Conservation (phyloP, 176 grass and related monocot species). For the Carex littledalei region DNA sequence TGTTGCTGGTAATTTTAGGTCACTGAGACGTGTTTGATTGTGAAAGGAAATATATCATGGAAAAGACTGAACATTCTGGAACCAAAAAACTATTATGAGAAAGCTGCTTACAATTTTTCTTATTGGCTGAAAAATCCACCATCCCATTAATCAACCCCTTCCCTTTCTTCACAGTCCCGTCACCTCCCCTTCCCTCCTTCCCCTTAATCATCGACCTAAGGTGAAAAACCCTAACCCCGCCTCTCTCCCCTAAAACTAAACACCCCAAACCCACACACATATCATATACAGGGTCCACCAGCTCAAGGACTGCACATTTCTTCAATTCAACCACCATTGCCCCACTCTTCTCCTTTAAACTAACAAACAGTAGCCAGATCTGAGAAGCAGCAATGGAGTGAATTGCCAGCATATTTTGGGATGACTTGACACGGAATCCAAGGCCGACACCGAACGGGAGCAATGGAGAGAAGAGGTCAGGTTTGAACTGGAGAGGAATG, state of each 20-base stretch:
- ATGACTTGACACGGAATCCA: conserved; percentile 39
- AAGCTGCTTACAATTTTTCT: conserved; percentile 27
- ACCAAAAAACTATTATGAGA: conserved; percentile 27
- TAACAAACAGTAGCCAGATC: conserved; percentile 73
- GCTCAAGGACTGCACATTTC: conserved; percentile 75
- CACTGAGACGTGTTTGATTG: not conserved
- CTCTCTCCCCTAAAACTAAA: conserved; percentile 71
- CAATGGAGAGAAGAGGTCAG: conserved; percentile 32
- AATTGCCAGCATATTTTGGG: conserved; percentile 56
- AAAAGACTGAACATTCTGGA: not conserved
- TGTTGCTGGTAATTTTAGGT: not conserved
- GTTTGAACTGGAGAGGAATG: not conserved
- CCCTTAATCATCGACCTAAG: conserved; percentile 66
- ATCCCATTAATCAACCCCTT: conserved; percentile 56
- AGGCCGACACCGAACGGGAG: conserved; percentile 47
- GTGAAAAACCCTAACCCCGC: conserved; percentile 63
- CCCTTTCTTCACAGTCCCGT: conserved; percentile 16
- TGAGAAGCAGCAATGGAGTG: conserved; percentile 56
- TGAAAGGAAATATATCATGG: not conserved
- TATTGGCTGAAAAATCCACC: conserved; percentile 13
- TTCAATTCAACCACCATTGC: conserved; percentile 49
- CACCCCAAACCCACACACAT: conserved; percentile 57
- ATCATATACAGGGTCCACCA: conserved; percentile 64
- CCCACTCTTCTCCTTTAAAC: conserved; percentile 31
- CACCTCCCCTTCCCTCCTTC: conserved; percentile 18